phyloP scores from a whole-genome alignment of 768 basidiomycete genomes.

The Naganishia friedmannii region DNA sequence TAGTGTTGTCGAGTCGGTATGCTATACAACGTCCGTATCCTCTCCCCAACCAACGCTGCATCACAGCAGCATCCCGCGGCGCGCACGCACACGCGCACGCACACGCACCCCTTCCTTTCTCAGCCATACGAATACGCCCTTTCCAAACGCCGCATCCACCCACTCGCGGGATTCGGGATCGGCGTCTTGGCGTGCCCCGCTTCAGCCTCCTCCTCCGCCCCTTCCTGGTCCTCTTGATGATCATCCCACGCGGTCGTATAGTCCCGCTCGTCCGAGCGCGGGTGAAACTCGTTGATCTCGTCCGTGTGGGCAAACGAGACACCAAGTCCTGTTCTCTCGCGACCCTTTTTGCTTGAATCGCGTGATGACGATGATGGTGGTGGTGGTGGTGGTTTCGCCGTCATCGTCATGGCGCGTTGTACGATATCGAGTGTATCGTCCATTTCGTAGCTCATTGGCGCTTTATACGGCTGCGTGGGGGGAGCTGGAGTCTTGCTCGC shows the following conservation, averaged over 20 bases:
- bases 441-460: constrained; percentile 1
- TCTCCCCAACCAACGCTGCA: neutral
- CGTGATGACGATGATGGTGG: constrained; percentile 3
- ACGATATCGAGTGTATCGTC: constrained; percentile 18
- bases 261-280: neutral
- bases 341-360: constrained; percentile 15
- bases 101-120: no score
- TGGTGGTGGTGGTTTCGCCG: neutral
- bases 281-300: constrained; percentile 24
- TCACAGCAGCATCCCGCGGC: no score
- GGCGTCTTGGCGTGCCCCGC: constrained; percentile 14
- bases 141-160: constrained; percentile 21
- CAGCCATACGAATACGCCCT: constrained; percentile 24
- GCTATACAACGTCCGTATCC: neutral
- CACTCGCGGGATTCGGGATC: constrained; percentile 13
- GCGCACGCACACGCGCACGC: no score
- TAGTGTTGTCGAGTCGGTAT: neutral
- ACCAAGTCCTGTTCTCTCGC: constrained; percentile 6
- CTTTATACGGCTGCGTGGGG: neutral
- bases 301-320: constrained; percentile 14
- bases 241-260: no score
- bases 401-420: neutral
- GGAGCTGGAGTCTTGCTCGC: no score
- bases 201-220: neutral
- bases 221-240: neutral